Conservation (phyloP, 2,329 filamentous ascomycete species). For the Epichloe sylvatica region DNA sequence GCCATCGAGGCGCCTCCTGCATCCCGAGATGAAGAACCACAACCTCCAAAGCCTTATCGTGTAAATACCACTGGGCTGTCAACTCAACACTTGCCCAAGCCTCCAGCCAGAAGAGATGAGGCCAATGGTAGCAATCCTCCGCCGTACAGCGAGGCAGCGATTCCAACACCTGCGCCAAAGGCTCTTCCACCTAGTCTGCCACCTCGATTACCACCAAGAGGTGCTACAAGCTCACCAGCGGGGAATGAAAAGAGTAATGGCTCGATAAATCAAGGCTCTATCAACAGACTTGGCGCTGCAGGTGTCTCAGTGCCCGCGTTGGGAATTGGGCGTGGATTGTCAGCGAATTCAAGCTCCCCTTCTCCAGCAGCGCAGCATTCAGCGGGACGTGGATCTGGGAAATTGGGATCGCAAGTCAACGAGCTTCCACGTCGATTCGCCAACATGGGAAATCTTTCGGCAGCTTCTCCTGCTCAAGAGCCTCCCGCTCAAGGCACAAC, state of each 20-base stretch:
- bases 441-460: conserved; percentile 29
- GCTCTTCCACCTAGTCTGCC: conserved; percentile 41
- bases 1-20: conserved; percentile 1
- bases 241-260: background rate
- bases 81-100: conserved; percentile 55
- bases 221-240: conserved; percentile 6
- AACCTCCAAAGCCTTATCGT: conserved; percentile 51
- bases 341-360: conserved; percentile 16
- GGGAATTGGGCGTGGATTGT: conserved; percentile 45
- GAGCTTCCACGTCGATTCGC: conserved; percentile 58
- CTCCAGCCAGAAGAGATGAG: conserved; percentile 43
- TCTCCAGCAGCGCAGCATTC: conserved; percentile 13
- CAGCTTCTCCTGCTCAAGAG: conserved; percentile 9
- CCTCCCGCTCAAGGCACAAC: conserved; percentile 38
- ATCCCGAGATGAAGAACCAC: conserved; percentile 17
- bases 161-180: background rate
- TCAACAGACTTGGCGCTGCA: conserved; percentile 53
- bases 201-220: conserved; percentile 22
- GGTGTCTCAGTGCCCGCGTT: conserved; percentile 68
- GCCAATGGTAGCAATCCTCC: conserved; percentile 20
- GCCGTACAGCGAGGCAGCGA: conserved; percentile 15
- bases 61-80: conserved; percentile 57
- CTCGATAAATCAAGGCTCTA: conserved; percentile 40
- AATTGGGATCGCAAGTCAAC: conserved; percentile 33
- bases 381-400: conserved; percentile 7